These are phyloP conservation scores for Chrysosporium queenslandicum DNA, from an alignment of 2,329 filamentous ascomycete species.

Conservation along the genomic window DNA sequence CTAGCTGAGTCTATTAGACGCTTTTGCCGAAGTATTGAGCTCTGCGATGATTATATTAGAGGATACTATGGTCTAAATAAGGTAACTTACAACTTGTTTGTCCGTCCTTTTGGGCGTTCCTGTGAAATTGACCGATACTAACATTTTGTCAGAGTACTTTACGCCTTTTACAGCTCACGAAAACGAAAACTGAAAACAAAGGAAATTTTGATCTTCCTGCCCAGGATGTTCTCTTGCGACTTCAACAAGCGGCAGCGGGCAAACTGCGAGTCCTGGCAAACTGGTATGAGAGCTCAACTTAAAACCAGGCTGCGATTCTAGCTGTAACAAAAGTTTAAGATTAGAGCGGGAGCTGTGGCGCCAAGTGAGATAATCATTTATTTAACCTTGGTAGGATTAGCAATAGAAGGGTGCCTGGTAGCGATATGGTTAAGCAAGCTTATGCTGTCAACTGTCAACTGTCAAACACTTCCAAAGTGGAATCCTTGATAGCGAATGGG, in stretches of 20 bases:
- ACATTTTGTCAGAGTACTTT: constrained; percentile 15
- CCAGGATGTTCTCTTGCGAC: constrained; percentile 23
- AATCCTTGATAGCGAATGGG: no score
- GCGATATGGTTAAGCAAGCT: no score
- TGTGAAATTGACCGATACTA: no score
- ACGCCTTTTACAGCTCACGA: constrained; percentile 12
- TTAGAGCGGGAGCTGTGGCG: no score
- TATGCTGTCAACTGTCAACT: no score
- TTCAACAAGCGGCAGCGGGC: constrained; percentile 30
- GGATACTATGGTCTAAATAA: constrained; percentile 87
- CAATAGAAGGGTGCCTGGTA: no score
- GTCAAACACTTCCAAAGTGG: no score
- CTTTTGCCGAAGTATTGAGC: constrained; percentile 82
- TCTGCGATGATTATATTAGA: constrained; percentile 85
- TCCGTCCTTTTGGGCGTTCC: background rate
- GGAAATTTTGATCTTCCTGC: constrained; percentile 15
- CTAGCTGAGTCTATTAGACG: constrained; percentile 67
- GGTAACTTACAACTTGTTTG: constrained; percentile 34
- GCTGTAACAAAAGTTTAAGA: no score
- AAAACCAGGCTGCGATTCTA: no score
- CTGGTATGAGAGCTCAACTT: no score
- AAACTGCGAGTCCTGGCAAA: constrained; percentile 21
- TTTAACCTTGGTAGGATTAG: no score
- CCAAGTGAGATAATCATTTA: no score
- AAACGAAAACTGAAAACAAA: constrained; percentile 8